Conservation (phyloP, 108 stramenopile genomes). For the Epipyxis sp. region DNA sequence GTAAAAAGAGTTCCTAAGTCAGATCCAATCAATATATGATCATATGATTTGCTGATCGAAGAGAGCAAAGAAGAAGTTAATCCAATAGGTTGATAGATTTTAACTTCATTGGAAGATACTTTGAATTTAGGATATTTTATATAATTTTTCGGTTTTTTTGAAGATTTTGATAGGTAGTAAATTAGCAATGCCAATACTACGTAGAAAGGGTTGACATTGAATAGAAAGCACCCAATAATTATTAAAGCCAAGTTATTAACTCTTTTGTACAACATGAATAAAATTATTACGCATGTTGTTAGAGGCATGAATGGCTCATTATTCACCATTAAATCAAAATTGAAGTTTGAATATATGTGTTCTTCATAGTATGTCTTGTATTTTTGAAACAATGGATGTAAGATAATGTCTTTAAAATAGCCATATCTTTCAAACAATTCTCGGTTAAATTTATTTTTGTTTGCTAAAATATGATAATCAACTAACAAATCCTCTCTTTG, state of each 20-base stretch:
- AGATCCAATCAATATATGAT: neutral
- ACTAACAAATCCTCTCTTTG: neutral
- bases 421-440: slow-evolving; percentile 2
- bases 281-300: neutral
- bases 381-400: neutral
- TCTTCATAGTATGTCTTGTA: neutral
- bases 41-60: neutral
- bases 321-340: neutral
- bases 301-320: neutral
- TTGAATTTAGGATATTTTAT: neutral
- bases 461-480: neutral
- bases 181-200: neutral
- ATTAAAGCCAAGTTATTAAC: neutral
- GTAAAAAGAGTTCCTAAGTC: neutral
- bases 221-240: neutral
- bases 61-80: neutral
- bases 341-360: neutral
- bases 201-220: slow-evolving; percentile 18
- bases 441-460: neutral
- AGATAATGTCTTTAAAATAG: slow-evolving; percentile 10
- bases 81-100: neutral
- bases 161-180: neutral
- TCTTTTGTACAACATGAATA: neutral
- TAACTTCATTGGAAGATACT: neutral
- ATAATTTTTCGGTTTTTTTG: neutral